These are phyloP conservation scores for Termitomyces sp. DNA, from an alignment of 768 basidiomycete genomes.

Conservation along the genomic window DNA sequence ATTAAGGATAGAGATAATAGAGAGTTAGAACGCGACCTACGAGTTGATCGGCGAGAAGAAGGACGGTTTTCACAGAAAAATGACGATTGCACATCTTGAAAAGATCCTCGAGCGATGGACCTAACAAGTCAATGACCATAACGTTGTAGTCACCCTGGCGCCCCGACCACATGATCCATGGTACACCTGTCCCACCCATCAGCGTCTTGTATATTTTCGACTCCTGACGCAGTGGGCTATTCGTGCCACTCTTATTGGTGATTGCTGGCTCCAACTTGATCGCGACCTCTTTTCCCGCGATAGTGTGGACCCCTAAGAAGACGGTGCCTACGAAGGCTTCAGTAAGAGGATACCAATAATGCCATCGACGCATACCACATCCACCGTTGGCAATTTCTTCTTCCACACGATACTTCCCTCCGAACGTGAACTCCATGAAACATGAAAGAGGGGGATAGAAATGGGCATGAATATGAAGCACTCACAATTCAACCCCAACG, in stretches of 20 bases:
- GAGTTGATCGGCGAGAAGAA: constrained; percentile 92
- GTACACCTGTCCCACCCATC: constrained; percentile 85
- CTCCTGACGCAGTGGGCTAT: constrained; percentile 81
- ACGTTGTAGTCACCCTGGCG: constrained; percentile 94
- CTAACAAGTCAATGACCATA: constrained; percentile 95
- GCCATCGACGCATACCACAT: constrained; percentile 49
- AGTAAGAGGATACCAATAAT: constrained; percentile 7
- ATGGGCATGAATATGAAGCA: background rate
- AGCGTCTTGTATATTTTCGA: constrained; percentile 90
- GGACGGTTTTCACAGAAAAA: constrained; percentile 92
- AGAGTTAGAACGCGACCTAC: constrained; percentile 44
- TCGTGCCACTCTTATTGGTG: constrained; percentile 29
- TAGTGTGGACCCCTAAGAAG: constrained; percentile 73
- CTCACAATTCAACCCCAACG: constrained; percentile 12
- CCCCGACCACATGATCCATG: constrained; percentile 91
- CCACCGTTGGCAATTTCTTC: constrained; percentile 81
- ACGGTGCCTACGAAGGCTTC: constrained; percentile 55
- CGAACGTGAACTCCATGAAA: constrained; percentile 47
- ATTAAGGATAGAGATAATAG: constrained; percentile 14
- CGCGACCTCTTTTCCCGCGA: constrained; percentile 81
- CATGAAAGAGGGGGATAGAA: background rate
- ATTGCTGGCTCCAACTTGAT: constrained; percentile 77
- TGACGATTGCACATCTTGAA: constrained; percentile 89
- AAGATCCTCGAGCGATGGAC: constrained; percentile 83
- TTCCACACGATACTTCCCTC: constrained; percentile 75